Evolutionary conservation across 2,329 filamentous ascomycete genomes (phyloP), one percentile per base, ranked within the genome.

Genomic region (Diplodia intermedia): DNA sequence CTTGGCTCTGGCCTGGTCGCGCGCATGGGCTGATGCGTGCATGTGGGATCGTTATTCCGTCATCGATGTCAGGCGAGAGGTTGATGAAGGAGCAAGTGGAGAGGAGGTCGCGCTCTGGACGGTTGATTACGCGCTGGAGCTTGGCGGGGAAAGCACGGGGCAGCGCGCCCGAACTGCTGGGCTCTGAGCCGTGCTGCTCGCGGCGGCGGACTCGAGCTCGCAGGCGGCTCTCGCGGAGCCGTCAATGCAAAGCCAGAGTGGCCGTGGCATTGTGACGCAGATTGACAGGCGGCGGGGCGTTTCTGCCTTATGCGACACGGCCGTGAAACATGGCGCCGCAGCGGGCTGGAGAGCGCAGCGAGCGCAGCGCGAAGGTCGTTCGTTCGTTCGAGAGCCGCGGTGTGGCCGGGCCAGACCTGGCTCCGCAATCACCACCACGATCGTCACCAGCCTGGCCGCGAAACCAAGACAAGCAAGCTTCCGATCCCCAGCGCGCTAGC

Each of bases 21-120:
- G 55, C 53, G 33, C 67, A 70, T 70, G 69, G 67, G 69, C 69
- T 69, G 69, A 70, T 70, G 67, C 38, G 43, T 70, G 69, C 67
- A 67, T 67, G 43, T 66, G 57, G 60, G 57, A 63, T 66, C 36
- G 65, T 31, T 52, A 60, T 69, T 65, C 66, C 57, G 57, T 67
- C 68, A 57, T 68, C 68, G 66, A 69, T 69, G 67, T 70, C 67
- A 70, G 67, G 69, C 56, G 56, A 55, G 50, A 54, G 49, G 36
- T 67, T 50, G 53, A 67, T 68, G 56, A 68, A 67, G 65, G 55
- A 67, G 65, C 65, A 61, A 33, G 65, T 60, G 55, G 65, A 66
- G 68, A 69, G 56, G 36, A 20, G 1, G 43, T 20, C 33, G n/a
- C 40, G 62, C 53, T 65, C 60, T 38, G 54, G 36, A 49, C 33